A percentile compares a stretch with the other conserved stretches of the same genome.
These are phyloP conservation scores for Penicillium odoratum DNA, from an alignment of 495 filamentous ascomycete genomes.

Conservation along the genomic window DNA sequence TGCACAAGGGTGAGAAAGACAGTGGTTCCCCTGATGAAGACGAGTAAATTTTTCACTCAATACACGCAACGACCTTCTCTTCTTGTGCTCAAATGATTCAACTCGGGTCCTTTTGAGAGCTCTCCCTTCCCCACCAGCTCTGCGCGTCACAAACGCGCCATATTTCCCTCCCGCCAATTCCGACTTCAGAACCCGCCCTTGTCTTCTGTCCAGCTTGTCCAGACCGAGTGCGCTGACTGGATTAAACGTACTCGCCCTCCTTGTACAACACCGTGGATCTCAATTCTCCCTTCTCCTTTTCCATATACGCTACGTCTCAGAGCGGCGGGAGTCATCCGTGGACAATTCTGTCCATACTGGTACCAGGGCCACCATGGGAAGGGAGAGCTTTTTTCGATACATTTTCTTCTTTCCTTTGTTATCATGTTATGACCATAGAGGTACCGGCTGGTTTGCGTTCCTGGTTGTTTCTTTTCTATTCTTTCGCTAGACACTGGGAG, in stretches of 20 bases:
- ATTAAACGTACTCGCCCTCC: constrained; percentile 12
- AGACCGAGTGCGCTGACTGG: constrained; percentile 22
- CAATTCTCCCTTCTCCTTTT: constrained; percentile 18
- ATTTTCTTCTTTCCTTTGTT: constrained; percentile 20
- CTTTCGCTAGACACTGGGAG: constrained; percentile 44
- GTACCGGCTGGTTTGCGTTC: constrained; percentile 44
- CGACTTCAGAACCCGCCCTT: neutral
- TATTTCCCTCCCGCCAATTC: constrained; percentile 11
- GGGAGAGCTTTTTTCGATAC: constrained; percentile 22
- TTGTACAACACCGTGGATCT: constrained; percentile 47
- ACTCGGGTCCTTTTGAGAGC: constrained; percentile 12
- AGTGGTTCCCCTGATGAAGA: constrained; percentile 45
- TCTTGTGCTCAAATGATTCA: constrained; percentile 8
- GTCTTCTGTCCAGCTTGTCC: constrained; percentile 1
- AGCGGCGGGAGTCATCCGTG: constrained; percentile 12
- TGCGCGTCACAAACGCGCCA: constrained; percentile 5
- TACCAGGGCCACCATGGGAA: constrained; percentile 23
- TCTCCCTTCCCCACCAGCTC: constrained; percentile 8
- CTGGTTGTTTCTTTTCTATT: constrained; percentile 37
- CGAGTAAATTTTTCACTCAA: constrained; percentile 32
- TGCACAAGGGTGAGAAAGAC: constrained; percentile 81
- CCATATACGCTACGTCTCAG: constrained; percentile 22
- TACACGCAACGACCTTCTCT: constrained; percentile 12
- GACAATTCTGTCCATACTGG: constrained; percentile 21
- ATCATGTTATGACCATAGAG: constrained; percentile 48